Evolutionary conservation across 768 basidiomycete species (phyloP), one percentile per base, ranked within the genome.

Genomic region (Xerocomellus amylosporus): DNA sequence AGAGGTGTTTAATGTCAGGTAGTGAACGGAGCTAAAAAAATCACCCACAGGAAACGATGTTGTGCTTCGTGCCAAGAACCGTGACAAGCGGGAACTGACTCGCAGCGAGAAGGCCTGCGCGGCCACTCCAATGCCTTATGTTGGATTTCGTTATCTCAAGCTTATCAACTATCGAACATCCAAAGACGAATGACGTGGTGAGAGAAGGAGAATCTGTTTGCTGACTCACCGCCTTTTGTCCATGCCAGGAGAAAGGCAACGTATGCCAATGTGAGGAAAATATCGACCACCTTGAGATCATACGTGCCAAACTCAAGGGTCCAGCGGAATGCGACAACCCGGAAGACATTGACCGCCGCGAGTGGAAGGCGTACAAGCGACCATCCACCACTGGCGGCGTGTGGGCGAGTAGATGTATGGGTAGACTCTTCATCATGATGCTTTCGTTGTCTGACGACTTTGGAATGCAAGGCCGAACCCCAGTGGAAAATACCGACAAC

Each of bases 41-140:
- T 13, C 6, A 55, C 73, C 8, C 42, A 75, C 75, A 38, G 8
- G 75, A 72, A 22, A 81, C 69, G 30, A 75, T 9, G 42, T 81
- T 81, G 62, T 81, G 77, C 68, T 81, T 81, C 14, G 75, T 77
- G 0, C 77, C 78, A 3, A 81, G 71, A 5, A 70, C 77, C 0
- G 77, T 71, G 51, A 80, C 71, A 4, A 81, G 61, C 3, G 77
- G 74, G 5, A 76, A 58, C 59, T 81, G 77, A 20, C 63, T 66
- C 3, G 68, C 64, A 1, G 74, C 74, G 20, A 76, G 47, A 2
- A 62, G 22, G 1, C 61, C 71, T 5, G 69, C 68, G 19, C 72
- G 70, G 33, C 62, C 61, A 9, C 62, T 59, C 68, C 71, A 78
- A 45, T 39, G 60, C 2, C 5, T 38, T 0, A 65, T 38, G 31